A percentile compares a stretch with the other conserved stretches of the same genome.
Conservation (phyloP, 2,329 filamentous ascomycete genomes). For the Neonectria sp. region DNA sequence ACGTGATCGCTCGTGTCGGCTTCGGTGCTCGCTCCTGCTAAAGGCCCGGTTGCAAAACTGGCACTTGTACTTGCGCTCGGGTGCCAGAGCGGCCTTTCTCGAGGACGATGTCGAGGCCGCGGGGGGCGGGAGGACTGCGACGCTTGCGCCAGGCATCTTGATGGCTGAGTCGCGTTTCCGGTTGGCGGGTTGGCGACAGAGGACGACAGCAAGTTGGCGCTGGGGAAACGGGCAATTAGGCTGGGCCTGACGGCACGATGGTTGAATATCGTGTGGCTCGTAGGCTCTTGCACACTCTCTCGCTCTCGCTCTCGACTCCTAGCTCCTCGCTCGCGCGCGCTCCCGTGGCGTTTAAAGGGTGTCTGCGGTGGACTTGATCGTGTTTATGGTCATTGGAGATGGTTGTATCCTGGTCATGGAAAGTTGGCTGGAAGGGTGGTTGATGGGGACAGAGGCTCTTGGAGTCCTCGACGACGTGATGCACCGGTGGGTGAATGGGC, state of each 20-base stretch:
- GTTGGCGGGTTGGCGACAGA: constrained; percentile 39
- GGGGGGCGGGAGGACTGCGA: constrained; percentile 75
- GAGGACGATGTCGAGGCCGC: constrained; percentile 79
- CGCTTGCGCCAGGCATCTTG: constrained; percentile 80
- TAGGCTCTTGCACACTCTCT: constrained; percentile 46
- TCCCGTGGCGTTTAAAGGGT: constrained; percentile 82
- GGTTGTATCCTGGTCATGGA: constrained; percentile 60
- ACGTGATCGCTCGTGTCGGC: constrained; percentile 97
- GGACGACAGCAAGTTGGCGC: constrained; percentile 46
- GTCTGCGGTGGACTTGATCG: constrained; percentile 68
- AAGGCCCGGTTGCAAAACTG: constrained; percentile 99
- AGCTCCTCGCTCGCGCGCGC: constrained; percentile 72
- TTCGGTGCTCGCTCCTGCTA: constrained; percentile 96
- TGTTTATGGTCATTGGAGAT: constrained; percentile 68
- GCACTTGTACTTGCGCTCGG: constrained; percentile 99
- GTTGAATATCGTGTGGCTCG: constrained; percentile 70
- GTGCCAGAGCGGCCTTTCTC: constrained; percentile 82
- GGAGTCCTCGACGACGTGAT: constrained; percentile 47
- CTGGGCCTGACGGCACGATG: constrained; percentile 64
- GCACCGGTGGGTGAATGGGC: constrained; percentile 37
- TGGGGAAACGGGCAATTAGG: constrained; percentile 45
- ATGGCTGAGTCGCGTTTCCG: constrained; percentile 53
- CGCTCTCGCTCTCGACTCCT: constrained; percentile 57
- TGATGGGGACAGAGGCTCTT: constrained; percentile 48
- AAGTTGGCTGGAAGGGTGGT: constrained; percentile 52